phyloP scores from a whole-genome alignment of 2,329 filamentous ascomycete genomes.

The Xylariaceae sp. region DNA sequence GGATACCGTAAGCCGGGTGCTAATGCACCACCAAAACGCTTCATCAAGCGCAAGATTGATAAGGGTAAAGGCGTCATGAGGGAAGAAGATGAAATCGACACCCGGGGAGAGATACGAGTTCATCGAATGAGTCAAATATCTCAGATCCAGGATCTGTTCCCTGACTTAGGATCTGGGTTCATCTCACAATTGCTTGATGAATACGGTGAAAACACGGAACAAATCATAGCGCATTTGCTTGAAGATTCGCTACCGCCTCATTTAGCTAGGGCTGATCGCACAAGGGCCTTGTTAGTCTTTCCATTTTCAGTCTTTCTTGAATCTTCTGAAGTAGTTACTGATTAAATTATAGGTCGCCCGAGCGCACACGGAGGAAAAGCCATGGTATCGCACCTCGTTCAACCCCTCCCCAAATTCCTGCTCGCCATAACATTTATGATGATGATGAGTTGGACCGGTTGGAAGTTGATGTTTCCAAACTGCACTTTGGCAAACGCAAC shows the following conservation, averaged over 20 bases:
- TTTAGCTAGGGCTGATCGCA: slow-evolving; percentile 58
- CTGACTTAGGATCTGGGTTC: slow-evolving; percentile 78
- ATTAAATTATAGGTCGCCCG: slow-evolving; percentile 25
- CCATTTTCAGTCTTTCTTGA: not conserved
- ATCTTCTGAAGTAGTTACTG: not conserved
- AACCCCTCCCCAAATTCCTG: slow-evolving; percentile 51
- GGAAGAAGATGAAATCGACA: slow-evolving; percentile 36
- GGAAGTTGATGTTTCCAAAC: slow-evolving; percentile 55
- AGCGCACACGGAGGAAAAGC: slow-evolving; percentile 28
- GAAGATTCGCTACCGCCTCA: slow-evolving; percentile 68
- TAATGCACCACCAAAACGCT: slow-evolving; percentile 46
- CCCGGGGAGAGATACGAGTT: slow-evolving; percentile 55
- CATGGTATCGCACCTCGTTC: slow-evolving; percentile 51
- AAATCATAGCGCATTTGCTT: slow-evolving; percentile 74
- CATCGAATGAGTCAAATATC: slow-evolving; percentile 80
- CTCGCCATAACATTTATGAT: slow-evolving; percentile 70
- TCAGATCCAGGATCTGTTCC: slow-evolving; percentile 91
- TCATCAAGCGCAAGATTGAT: slow-evolving; percentile 50
- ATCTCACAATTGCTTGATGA: slow-evolving; percentile 72
- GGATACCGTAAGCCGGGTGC: slow-evolving; percentile 52
- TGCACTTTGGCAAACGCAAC: slow-evolving; percentile 74
- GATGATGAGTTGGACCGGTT: slow-evolving; percentile 74
- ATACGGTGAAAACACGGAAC: slow-evolving; percentile 71
- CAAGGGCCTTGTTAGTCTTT: slow-evolving; percentile 53
- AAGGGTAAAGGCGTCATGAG: slow-evolving; percentile 57